Evolutionary conservation across 768 basidiomycete genomes (phyloP).

Genomic region (Mycena venus): DNA sequence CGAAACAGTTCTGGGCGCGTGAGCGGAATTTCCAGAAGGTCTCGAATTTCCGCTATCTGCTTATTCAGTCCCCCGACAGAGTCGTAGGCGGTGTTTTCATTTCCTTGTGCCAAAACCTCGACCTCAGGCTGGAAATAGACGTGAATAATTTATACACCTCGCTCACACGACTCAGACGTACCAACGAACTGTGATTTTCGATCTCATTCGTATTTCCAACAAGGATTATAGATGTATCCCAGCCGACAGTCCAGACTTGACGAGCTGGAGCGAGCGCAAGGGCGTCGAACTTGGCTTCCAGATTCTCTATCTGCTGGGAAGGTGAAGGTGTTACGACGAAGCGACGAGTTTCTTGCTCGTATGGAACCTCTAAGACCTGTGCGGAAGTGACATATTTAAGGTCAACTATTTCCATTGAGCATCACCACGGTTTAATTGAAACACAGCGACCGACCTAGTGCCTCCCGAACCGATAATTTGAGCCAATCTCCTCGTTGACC

Average conservation of each 20-base stretch:
- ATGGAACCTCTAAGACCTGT: slow-evolving; percentile 73
- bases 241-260: slow-evolving; percentile 72
- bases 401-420: slow-evolving; percentile 64
- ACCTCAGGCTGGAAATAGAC: slow-evolving; percentile 53
- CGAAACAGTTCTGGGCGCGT: slow-evolving; percentile 85
- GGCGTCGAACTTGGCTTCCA: slow-evolving; percentile 57
- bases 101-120: slow-evolving; percentile 59
- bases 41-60: slow-evolving; percentile 89
- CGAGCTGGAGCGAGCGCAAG: slow-evolving; percentile 58
- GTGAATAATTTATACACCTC: slow-evolving; percentile 26
- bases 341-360: slow-evolving; percentile 70
- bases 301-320: slow-evolving; percentile 40
- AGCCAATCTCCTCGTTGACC: slow-evolving; percentile 76
- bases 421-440: slow-evolving; percentile 15
- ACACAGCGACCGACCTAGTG: slow-evolving; percentile 65
- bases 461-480: slow-evolving; percentile 72
- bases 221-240: slow-evolving; percentile 74
- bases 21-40: slow-evolving; percentile 89
- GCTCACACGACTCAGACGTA: slow-evolving; percentile 12
- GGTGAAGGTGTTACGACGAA: slow-evolving; percentile 61
- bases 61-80: slow-evolving; percentile 89
- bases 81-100: slow-evolving; percentile 73
- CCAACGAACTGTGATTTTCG: slow-evolving; percentile 35
- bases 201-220: slow-evolving; percentile 46
- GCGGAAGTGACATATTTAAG: slow-evolving; percentile 74